phyloP scores from a whole-genome alignment of 2,329 filamentous ascomycete genomes.

The Aspergillus tamarii region DNA sequence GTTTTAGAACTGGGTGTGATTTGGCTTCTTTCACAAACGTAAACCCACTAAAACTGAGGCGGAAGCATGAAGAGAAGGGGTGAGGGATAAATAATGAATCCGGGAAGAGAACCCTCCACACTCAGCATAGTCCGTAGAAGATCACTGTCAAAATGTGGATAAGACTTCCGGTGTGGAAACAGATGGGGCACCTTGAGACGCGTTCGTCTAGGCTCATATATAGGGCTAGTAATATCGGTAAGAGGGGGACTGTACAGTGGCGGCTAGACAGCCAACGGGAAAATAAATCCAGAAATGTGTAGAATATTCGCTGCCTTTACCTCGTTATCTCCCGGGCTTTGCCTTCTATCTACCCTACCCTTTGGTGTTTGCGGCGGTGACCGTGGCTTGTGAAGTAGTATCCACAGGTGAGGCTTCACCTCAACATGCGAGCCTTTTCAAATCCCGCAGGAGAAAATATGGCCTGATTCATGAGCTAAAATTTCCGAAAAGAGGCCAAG shows the following conservation, averaged over 20 bases:
- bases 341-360: background rate
- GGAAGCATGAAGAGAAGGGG: background rate
- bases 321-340: background rate
- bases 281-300: background rate
- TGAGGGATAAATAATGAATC: background rate
- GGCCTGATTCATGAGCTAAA: background rate
- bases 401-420: background rate
- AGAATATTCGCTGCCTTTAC: background rate
- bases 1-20: background rate
- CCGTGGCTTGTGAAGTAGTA: background rate
- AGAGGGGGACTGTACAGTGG: slow-evolving; percentile 1
- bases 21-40: background rate
- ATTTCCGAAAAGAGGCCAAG: background rate
- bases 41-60: background rate
- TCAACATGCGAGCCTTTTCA: background rate
- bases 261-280: background rate
- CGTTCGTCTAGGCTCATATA: background rate
- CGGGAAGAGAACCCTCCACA: background rate
- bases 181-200: background rate
- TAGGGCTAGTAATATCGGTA: background rate
- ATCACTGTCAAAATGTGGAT: slow-evolving; percentile 1
- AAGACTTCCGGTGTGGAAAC: background rate
- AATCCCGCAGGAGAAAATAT: background rate
- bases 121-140: background rate
- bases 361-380: background rate